Evolutionary conservation across 306 rosid genomes (phyloP).

Genomic region (Vigna reflexopilosa): DNA sequence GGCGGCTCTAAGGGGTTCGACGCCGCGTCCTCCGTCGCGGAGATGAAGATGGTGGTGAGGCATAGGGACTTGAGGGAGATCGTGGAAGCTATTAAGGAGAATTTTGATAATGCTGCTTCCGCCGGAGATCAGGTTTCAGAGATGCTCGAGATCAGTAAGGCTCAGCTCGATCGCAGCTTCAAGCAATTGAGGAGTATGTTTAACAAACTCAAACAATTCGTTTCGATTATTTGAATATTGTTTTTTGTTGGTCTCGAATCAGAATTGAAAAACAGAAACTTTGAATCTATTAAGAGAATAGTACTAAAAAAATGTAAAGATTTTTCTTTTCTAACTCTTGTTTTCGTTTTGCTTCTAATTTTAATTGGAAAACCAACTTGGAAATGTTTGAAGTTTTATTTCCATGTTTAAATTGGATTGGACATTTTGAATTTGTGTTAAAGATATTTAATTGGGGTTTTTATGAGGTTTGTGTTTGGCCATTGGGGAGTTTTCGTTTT

Average conservation of each 20-base stretch:
- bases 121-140: constrained; percentile 89
- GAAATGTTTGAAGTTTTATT: not conserved
- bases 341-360: not conserved
- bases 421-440: not conserved
- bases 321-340: not conserved
- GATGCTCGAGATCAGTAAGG: constrained; percentile 81
- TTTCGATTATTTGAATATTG: too few relatives aligned
- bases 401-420: not conserved
- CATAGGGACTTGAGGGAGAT: constrained; percentile 93
- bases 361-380: not conserved
- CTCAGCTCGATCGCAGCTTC: constrained; percentile 92
- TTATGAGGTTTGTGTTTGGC: not conserved
- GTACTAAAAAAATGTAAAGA: not conserved
- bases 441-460: not conserved
- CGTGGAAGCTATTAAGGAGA: constrained; percentile 77
- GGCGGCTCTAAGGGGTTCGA: constrained; percentile 34
- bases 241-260: not conserved
- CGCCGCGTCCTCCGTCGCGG: constrained; percentile 55
- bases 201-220: too few relatives aligned
- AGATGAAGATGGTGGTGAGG: constrained; percentile 90
- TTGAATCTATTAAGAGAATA: not conserved
- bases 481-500: not conserved
- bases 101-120: constrained; percentile 79
- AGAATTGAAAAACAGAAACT: not conserved
- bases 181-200: constrained; percentile 73